Base-by-base conservation (phyloP, 768 basidiomycete genomes). In the Rhizopogon vulgaris region DNA sequence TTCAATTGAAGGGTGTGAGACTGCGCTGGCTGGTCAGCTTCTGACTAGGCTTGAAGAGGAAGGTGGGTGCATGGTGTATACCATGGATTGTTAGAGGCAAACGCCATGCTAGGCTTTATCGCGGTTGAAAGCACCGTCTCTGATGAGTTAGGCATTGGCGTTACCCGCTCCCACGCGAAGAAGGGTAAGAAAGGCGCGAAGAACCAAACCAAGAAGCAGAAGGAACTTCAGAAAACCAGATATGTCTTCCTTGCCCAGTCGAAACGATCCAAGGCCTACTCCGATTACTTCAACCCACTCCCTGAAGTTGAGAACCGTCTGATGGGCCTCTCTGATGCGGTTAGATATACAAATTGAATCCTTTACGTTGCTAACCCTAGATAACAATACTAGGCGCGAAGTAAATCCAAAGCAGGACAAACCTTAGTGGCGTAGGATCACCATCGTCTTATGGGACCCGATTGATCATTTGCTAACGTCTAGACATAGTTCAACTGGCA, bases 41-140 rank as follows among this genome's bases (percentile, higher is more conserved):
- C 77, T 89, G 60, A 82, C 79, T 60, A 71, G 84, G 41, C 74
- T 91, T 14, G 85, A 90, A 66, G 72, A 73, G 34, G 84, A 90
- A 74, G 86, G 89, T 86, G 32, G 12, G 48, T 38, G n/a, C 42
- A 40, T 32, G 37, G 18, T 38, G 34, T 18, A 27, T 30, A 25
- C 39, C 10, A 12, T 12, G 27, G 15, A 8, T 34, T 50, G 28
- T 30, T 25, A 30, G 11, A 42, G 22, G 38, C 10, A 34, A 36
- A 30, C 15, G 7, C 8, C 4, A 39, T 18, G 41, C 28, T 54
- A 89, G 87, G 78, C 17, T 87, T 88, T 59, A 78, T 90, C 30
- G 69, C 73, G 3, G 76, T 78, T 27, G 73, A 80, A 57, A 68
- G 66, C 4, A 73, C 67, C 8, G 74, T 75, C 28, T 61, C 70